Base-by-base conservation (phyloP, 1,284 basidiomycete genomes). In the Apiotrichum porosum region DNA sequence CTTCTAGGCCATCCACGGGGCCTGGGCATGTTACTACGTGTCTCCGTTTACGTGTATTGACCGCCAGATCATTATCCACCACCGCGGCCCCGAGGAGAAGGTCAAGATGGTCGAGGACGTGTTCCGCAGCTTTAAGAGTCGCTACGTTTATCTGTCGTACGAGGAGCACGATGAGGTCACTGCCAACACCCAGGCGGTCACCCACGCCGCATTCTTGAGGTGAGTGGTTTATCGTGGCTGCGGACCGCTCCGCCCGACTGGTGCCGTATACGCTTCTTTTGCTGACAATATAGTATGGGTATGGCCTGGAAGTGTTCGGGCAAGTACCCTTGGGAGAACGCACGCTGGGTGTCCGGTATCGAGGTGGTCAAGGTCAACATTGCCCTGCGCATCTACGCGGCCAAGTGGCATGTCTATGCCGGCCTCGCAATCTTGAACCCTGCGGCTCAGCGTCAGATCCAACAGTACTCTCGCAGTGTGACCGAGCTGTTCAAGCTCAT, bases 351-450 rank as follows among this genome's bases (percentile, higher is more conserved):
- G 31, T 89, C 92, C n/a, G 95, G 95, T 0, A 94, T 98, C 63
- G 94, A 98, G 73, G 94, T 91, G 9, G 91, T 93, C 63, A 98
- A 98, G 75, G 93, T 97, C 62, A 98, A 98, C 78, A 87, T 98
- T 66, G 86, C 87, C 52, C 80, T 94, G 14, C 89, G 95, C 1
- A 97, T 98, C 66, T 97, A 97, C 74, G 83, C 89, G 37, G 94
- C 93, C 68, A 87, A 92, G 63, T 98, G 93, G 93, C 95, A 98
- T 75, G 94, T 98, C 61, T 98, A 98, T 69, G 95, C 95, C 22
- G 95, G 94, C 3, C 82, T 98, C 13, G 94, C 95, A 0, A 88
- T 98, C 63, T 81, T 97, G 56, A 98, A 98, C 71, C 94, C 95
- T 1, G 83, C 81, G n/a, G 94, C 95, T 0, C 81, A 83, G 44